These are phyloP conservation scores for Venturia effusa DNA, from an alignment of 2,329 filamentous ascomycete species.

Conservation along the genomic window DNA sequence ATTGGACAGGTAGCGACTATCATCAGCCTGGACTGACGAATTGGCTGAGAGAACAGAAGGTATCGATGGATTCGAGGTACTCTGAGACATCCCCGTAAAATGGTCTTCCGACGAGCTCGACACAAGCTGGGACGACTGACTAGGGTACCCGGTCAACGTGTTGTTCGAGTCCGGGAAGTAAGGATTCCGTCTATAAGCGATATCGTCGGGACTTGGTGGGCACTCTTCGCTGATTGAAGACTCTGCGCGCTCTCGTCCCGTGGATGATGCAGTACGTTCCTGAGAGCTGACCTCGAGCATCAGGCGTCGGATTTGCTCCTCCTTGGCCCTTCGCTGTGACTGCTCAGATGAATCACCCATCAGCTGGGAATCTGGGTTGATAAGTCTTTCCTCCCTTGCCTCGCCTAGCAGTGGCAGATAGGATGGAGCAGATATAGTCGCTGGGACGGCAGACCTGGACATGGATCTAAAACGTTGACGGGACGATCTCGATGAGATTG, in stretches of 20 bases:
- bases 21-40: conserved; percentile 24
- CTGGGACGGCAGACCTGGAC: conserved; percentile 14
- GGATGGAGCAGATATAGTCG: conserved; percentile 16
- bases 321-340: conserved; percentile 22
- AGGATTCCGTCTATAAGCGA: conserved; percentile 10
- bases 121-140: conserved; percentile 15
- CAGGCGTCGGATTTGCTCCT: conserved; percentile 25
- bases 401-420: conserved; percentile 13
- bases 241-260: background rate
- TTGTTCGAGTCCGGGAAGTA: background rate
- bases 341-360: conserved; percentile 1
- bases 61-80: conserved; percentile 40
- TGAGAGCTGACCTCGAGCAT: conserved; percentile 23
- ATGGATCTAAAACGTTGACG: conserved; percentile 14
- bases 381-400: background rate
- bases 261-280: conserved; percentile 17
- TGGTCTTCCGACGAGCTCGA: conserved; percentile 39
- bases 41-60: conserved; percentile 39
- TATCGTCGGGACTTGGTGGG: conserved; percentile 36
- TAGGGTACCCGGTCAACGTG: conserved; percentile 4
- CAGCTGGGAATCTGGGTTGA: background rate
- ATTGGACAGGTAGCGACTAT: background rate
- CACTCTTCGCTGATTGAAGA: conserved; percentile 1
- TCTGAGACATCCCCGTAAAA: conserved; percentile 37
- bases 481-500: conserved; percentile 27